Base-by-base conservation (phyloP, 2,329 filamentous ascomycete genomes). In the Penicillium hesseltinei region DNA sequence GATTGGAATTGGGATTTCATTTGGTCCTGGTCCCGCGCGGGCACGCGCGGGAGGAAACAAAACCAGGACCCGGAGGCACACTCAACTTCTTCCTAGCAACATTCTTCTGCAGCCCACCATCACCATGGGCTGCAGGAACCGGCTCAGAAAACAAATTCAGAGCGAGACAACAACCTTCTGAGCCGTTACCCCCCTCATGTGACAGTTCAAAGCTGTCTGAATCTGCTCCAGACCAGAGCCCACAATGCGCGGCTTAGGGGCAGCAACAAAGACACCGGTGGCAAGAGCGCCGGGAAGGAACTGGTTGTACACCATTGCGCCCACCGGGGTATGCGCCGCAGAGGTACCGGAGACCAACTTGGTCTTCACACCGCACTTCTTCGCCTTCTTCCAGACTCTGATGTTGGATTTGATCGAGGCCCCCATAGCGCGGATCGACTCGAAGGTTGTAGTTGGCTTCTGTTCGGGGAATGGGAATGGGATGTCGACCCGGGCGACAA, bases 221-320 rank as follows among this genome's bases (percentile, higher is more conserved):
- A 54, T 47, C 4, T n/a, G 23, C 1, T 8, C 43, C 33, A 47
- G 15, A 7, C 51, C 51, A 11, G 15, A 31, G 3, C 53, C 53
- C 3, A 39, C 38, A 17, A 56, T 5, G 4, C 15, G n/a, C 2
- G 53, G 11, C 53, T 45, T 45, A 3, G 53, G 53, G 11, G 40
- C 47, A 19, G 47, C 6, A 9, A 36, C 29, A 21, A 51, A 56
- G 1, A 5, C 5, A 0, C 40, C 40, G 21, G 29, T 23, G 4
- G n/a, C 53, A 19, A 56, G 39, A 11, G 53, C 53, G 3, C n/a
- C 25, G 4, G 53, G 53, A 2, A 56, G 31, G 25, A 45, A 56
- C 0, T 39, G 15, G 9, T 27, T 17, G 19, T 56, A 56, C 3
- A 45, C 15, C 47, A 45, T 23, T 8, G 39, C 15, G 8, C 46